phyloP scores from a whole-genome alignment of 148 eudicot species.

The Rhododendron simsii region DNA sequence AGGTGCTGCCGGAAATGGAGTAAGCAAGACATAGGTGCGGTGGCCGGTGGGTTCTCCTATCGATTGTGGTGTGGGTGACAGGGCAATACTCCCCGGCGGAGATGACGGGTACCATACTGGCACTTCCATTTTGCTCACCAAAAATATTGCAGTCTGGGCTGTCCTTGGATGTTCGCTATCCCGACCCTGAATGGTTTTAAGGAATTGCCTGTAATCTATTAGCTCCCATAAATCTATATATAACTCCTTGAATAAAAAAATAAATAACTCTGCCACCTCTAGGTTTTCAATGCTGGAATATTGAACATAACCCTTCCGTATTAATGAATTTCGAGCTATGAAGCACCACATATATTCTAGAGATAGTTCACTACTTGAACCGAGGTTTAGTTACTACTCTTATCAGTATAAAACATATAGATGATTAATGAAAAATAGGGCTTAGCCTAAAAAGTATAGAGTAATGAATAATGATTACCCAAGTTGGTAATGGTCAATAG shows the following conservation, averaged over 20 bases:
- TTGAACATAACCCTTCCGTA: not conserved
- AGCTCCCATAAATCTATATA: not conserved
- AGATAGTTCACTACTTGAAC: not conserved
- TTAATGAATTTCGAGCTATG: too few species aligned
- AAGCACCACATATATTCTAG: too few species aligned
- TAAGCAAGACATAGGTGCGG: too few species aligned
- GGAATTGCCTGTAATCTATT: not conserved
- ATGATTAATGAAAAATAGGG: not conserved
- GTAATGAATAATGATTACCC: not conserved
- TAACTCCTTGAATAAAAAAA: too few species aligned
- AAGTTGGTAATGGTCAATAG: too few species aligned
- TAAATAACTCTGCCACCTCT: not conserved
- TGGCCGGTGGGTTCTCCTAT: too few species aligned
- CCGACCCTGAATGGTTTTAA: not conserved
- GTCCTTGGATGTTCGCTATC: not conserved
- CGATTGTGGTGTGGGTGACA: not conserved
- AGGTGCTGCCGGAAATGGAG: too few species aligned
- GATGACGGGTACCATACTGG: not conserved
- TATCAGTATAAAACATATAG: not conserved
- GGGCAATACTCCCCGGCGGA: not conserved
- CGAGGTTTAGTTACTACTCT: not conserved
- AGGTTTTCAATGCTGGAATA: not conserved
- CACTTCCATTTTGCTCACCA: not conserved
- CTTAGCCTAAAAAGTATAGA: not conserved
- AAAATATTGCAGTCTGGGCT: not conserved